Evolutionary conservation across 1,139 yeast species (phyloP).

Genomic region (Wickerhamiella infanticola): DNA sequence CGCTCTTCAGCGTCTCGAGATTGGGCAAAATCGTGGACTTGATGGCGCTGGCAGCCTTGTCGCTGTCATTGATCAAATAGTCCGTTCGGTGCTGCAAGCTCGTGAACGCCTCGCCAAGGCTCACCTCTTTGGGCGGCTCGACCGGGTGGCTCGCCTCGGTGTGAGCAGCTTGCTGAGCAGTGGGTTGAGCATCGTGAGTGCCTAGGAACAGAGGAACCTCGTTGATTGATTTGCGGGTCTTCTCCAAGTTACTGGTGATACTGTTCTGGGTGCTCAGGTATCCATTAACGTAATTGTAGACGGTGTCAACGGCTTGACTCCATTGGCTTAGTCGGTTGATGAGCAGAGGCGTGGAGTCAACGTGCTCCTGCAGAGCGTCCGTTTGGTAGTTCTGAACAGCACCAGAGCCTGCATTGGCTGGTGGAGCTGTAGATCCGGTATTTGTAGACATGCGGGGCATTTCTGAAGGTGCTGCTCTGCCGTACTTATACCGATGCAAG

Average conservation of each 20-base stretch:
- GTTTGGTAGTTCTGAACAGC: constrained; percentile 15
- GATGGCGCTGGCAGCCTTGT: constrained; percentile 23
- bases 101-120: constrained; percentile 24
- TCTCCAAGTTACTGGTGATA: constrained; percentile 21
- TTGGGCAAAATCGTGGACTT: constrained; percentile 24
- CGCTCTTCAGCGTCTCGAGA: constrained; percentile 23
- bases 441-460: no score
- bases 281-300: constrained; percentile 21
- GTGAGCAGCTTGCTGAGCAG: not conserved
- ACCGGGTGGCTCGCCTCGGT: not conserved
- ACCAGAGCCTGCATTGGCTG: not conserved
- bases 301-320: constrained; percentile 21
- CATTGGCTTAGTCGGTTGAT: constrained; percentile 26
- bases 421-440: no score
- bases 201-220: constrained; percentile 24
- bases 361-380: constrained; percentile 16
- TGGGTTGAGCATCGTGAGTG: not conserved
- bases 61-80: constrained; percentile 22
- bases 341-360: constrained; percentile 27
- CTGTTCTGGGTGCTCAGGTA: constrained; percentile 19
- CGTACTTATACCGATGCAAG: no score
- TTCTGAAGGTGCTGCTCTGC: no score
- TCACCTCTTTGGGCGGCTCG: not conserved
- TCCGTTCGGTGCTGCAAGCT: constrained; percentile 23
- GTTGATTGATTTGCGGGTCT: constrained; percentile 21